Evolutionary conservation across 1,139 yeast genomes (phyloP).

Genomic region (Protomyces inouyei): DNA sequence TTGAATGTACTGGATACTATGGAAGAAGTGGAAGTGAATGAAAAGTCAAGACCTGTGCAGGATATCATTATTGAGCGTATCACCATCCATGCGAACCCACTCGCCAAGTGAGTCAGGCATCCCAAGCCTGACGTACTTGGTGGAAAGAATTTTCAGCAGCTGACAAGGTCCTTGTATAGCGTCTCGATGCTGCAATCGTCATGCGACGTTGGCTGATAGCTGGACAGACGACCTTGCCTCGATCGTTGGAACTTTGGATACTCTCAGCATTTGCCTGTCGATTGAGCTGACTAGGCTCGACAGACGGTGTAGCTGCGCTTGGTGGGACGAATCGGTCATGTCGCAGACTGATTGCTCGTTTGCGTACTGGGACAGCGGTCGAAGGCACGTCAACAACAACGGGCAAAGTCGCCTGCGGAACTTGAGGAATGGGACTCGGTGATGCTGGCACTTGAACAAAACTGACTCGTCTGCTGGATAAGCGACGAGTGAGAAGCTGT

Average conservation of each 20-base stretch:
- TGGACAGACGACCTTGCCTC: neutral
- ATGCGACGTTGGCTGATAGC: neutral
- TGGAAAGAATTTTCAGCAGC: neutral
- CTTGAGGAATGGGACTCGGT: neutral
- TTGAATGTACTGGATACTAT: conserved; percentile 42
- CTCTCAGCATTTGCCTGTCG: no score
- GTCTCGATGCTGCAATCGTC: neutral
- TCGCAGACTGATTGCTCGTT: neutral
- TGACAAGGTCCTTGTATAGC: neutral
- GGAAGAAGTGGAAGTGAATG: conserved; percentile 43
- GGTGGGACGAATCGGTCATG: neutral
- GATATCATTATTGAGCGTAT: conserved; percentile 42
- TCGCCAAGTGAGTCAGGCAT: conserved; percentile 34
- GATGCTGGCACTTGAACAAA: neutral
- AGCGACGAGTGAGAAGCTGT: neutral
- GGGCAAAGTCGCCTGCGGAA: neutral
- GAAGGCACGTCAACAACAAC: neutral
- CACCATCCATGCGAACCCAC: conserved; percentile 44
- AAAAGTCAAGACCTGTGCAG: conserved; percentile 44
- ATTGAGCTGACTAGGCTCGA: no score
- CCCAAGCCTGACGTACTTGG: neutral
- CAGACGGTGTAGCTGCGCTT: no score
- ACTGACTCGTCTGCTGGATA: neutral
- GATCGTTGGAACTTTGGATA: no score
- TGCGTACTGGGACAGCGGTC: neutral